phyloP scores from a whole-genome alignment of 2,329 filamentous ascomycete genomes.

The Xylaria sp. region DNA sequence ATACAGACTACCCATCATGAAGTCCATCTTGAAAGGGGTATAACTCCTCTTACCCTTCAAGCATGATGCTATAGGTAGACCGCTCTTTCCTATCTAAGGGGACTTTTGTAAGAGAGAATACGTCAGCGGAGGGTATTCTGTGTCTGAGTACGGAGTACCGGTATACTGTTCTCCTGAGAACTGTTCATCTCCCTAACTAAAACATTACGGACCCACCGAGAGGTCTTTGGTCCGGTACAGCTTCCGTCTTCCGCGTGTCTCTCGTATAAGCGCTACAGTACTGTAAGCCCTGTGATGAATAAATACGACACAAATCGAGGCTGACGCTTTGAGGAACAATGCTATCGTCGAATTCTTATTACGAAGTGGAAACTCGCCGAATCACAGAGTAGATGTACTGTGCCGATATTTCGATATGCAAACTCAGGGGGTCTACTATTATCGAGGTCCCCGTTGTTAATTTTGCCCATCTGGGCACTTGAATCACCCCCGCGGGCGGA shows the following conservation, averaged over 20 bases:
- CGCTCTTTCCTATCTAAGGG: background rate
- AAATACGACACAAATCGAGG: background rate
- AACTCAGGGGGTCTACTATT: background rate
- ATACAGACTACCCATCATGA: background rate
- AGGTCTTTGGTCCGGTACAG: background rate
- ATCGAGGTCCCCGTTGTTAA: background rate
- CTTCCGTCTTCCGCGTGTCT: constrained; percentile 18
- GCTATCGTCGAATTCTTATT: background rate
- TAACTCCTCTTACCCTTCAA: background rate
- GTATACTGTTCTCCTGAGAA: background rate
- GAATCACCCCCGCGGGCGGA: constrained; percentile 22
- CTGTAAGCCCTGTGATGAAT: background rate
- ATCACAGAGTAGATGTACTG: background rate
- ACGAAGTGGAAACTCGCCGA: background rate
- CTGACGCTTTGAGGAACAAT: background rate
- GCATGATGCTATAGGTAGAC: background rate
- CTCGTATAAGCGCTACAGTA: background rate
- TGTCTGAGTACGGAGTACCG: background rate
- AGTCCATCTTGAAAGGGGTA: background rate
- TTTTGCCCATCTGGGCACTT: constrained; percentile 2
- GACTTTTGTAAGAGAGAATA: too few relatives aligned
- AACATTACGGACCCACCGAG: background rate
- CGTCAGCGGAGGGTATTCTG: background rate
- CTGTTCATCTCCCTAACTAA: constrained; percentile 3
- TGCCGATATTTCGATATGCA: constrained; percentile 3